These are phyloP conservation scores for Penicillium canariense DNA, from an alignment of 495 filamentous ascomycete genomes.

Conservation along the genomic window DNA sequence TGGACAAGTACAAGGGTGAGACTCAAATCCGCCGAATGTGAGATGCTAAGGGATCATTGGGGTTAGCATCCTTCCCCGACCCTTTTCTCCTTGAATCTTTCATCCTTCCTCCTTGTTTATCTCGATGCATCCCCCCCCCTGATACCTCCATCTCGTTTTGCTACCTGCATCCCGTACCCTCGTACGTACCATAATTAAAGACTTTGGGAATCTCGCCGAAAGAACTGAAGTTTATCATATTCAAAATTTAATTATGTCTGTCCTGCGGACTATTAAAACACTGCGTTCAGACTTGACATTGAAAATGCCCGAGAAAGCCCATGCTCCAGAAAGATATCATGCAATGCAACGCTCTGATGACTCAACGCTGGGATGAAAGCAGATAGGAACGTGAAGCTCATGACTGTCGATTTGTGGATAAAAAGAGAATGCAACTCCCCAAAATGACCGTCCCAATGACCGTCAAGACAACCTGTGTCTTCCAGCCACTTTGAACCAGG, in stretches of 20 bases:
- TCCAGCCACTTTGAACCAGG: conserved; percentile 90
- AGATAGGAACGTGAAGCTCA: not conserved
- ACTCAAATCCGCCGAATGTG: conserved; percentile 85
- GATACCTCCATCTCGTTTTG: conserved; percentile 15
- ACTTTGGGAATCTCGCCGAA: not conserved
- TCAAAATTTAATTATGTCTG: not conserved
- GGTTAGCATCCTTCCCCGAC: not conserved
- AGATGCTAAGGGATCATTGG: not conserved
- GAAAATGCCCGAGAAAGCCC: not conserved
- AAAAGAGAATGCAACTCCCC: conserved; percentile 69
- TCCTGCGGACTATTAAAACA: not conserved
- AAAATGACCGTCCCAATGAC: conserved; percentile 77
- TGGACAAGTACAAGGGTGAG: conserved; percentile 86
- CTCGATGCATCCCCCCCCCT: conserved; percentile 6
- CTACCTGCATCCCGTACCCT: not conserved
- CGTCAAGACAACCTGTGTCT: conserved; percentile 78
- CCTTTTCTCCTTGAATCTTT: not conserved
- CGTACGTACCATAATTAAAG: not conserved
- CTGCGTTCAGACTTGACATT: not conserved
- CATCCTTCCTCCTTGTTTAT: not conserved
- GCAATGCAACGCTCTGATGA: conserved; percentile 10
- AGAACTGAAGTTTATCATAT: not conserved
- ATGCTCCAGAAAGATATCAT: not conserved
- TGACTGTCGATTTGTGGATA: conserved; percentile 49
- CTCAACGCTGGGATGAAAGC: conserved; percentile 2